Percentiles rank a stretch among this genome's conserved stretches.
Conservation (phyloP, 768 basidiomycete genomes). For the Serendipita vermifera region DNA sequence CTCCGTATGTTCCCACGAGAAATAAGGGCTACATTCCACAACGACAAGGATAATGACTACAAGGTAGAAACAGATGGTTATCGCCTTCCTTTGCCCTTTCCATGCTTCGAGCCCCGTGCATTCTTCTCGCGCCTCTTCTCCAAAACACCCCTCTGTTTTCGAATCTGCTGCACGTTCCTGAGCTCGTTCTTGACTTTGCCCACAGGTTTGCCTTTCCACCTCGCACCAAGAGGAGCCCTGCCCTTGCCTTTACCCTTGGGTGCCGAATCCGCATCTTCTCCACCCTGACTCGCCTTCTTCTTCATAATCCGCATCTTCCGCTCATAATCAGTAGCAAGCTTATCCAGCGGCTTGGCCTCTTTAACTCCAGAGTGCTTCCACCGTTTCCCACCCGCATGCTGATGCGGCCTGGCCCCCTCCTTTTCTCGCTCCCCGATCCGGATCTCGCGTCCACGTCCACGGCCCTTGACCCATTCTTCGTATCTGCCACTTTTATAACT, state of each 20-base stretch:
- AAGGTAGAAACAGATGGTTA: too few relatives aligned
- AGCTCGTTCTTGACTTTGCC: constrained; percentile 67
- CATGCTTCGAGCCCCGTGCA: constrained; percentile 46
- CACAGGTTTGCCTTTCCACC: constrained; percentile 42
- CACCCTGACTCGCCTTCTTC: constrained; percentile 36
- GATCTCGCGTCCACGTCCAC: constrained; percentile 54
- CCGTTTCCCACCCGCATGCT: constrained; percentile 34
- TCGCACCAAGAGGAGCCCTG: constrained; percentile 23
- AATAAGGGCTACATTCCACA: too few relatives aligned
- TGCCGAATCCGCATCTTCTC: constrained; percentile 20
- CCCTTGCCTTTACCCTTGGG: constrained; percentile 17
- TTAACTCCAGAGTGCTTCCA: constrained; percentile 60
- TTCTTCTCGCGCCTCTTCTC: constrained; percentile 68
- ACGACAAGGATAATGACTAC: too few relatives aligned
- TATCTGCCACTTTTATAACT: constrained; percentile 88
- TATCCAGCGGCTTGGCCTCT: constrained; percentile 66
- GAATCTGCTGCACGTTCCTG: constrained; percentile 77
- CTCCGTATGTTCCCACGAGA: constrained; percentile 32
- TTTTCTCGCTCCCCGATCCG: constrained; percentile 70
- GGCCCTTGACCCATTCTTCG: constrained; percentile 63
- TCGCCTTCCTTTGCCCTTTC: constrained; percentile 36
- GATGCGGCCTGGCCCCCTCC: constrained; percentile 23
- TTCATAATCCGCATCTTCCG: constrained; percentile 51
- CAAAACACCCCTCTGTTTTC: constrained; percentile 51
- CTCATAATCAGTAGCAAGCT: constrained; percentile 56